Evolutionary conservation across 306 rosid species (phyloP), one percentile per base, ranked within the genome.

Genomic region (Arachis stenosperma): DNA sequence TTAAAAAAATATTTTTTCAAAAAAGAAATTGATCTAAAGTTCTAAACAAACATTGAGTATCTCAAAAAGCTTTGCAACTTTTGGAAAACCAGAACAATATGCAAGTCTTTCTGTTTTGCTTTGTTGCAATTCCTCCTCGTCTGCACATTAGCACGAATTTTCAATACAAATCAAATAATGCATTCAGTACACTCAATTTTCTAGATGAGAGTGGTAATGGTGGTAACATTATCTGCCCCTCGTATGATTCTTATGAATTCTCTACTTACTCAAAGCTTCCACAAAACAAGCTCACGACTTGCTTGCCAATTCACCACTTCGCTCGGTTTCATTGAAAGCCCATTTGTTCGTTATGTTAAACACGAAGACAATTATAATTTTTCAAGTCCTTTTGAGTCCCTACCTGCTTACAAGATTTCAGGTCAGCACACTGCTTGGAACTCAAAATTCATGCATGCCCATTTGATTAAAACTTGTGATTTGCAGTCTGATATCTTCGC

Each of bases 371-470:
- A 75, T 4, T 67, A 44, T 62, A 8, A 48, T 17, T 17, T 17
- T 17, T 17, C 17, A 17, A 17, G 17, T 17, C 17, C 17, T 17
- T 17, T 17, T 17, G 17, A 17, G 17, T 17, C 17, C 17, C 17
- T 17, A 17, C 17, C 17, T 17, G 17, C 17, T 17, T 17, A 17
- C 17, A 17, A 17, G 17, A 17, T 17, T 60, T 71, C 71, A 14
- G 53, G 70, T 46, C 60, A 47, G 7, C 70, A 61, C 56, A 65
- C 40, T 8, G 8, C 55, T 61, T 62, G 48, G 65, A 69, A 78
- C 73, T 65, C 88, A 5, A 75, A 82, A 83, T 52, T 75, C 48
- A 13, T 90, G 63, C 94, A 90, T 37, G 65, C 89, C 75, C 84
- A 82, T 54, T 78, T 85, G 52, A 83, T 83, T 71, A 81, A 29